Evolutionary conservation across 2,329 filamentous ascomycete genomes (phyloP).

Genomic region (Fusarium napiforme): DNA sequence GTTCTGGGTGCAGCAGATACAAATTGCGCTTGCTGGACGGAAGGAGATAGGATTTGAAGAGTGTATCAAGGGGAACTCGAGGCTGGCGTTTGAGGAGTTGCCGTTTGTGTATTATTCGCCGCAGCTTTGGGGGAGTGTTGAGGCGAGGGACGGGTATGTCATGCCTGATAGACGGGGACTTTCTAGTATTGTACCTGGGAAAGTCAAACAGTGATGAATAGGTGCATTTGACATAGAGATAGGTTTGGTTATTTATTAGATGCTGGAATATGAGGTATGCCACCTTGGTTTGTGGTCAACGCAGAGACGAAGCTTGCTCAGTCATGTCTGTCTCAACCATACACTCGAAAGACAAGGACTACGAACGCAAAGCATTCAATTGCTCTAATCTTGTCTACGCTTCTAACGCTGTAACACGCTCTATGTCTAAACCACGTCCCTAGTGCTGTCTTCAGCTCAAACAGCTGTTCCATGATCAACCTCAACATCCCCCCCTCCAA

Average conservation of each 20-base stretch:
- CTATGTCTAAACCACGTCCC: rapidly evolving
- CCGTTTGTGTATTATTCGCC: conserved; percentile 45
- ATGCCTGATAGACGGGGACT: conserved; percentile 39
- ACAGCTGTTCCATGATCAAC: conserved; percentile 31
- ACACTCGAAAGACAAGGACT: background rate
- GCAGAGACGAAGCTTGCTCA: background rate
- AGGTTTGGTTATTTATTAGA: too few relatives aligned
- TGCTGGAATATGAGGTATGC: too few relatives aligned
- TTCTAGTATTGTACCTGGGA: conserved; percentile 23
- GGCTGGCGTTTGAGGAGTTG: conserved; percentile 43
- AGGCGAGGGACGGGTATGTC: conserved; percentile 39
- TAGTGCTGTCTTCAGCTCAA: background rate
- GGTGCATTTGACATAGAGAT: too few relatives aligned
- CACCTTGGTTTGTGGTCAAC: background rate
- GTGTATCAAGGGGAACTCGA: conserved; percentile 31
- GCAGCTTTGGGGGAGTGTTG: conserved; percentile 42
- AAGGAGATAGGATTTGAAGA: conserved; percentile 23
- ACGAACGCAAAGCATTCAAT: background rate
- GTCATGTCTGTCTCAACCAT: background rate
- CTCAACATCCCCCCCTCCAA: background rate
- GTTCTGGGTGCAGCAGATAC: conserved; percentile 46
- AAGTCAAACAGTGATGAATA: rapidly evolving
- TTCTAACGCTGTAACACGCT: background rate
- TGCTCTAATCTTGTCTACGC: background rate
- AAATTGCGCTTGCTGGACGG: conserved; percentile 20